phyloP scores from a whole-genome alignment of 768 basidiomycete species.

The Boletus insuetus region DNA sequence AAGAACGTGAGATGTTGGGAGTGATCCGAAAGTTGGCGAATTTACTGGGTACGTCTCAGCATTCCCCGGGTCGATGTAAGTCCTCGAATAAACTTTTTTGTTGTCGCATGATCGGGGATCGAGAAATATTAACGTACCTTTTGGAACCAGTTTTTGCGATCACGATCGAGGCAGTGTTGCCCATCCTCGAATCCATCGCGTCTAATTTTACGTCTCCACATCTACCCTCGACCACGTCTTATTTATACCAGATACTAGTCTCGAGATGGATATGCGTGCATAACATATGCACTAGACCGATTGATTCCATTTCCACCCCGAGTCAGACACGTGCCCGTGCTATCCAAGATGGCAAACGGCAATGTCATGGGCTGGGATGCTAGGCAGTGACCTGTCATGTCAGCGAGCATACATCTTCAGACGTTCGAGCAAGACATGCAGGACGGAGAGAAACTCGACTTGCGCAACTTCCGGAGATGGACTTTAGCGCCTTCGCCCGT shows the following conservation, averaged over 20 bases:
- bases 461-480: constrained; percentile 15
- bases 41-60: constrained; percentile 16
- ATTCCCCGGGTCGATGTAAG: constrained; percentile 21
- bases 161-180: constrained; percentile 25
- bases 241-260: not conserved
- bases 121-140: not conserved
- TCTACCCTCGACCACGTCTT: too few species aligned
- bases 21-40: constrained; percentile 15
- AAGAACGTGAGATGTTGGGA: too few species aligned
- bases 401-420: not conserved
- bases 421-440: constrained; percentile 6
- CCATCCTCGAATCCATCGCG: constrained; percentile 22
- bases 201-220: not conserved
- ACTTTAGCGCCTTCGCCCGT: constrained; percentile 16
- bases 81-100: not conserved
- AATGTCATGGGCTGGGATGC: constrained; percentile 25
- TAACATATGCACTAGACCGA: not conserved
- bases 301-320: too few species aligned
- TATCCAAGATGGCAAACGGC: constrained; percentile 26
- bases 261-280: not conserved
- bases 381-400: constrained; percentile 1
- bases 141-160: constrained; percentile 18
- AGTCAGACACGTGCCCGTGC: constrained; percentile 14
- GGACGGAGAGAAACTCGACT: constrained; percentile 22
- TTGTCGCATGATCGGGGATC: not conserved